These are phyloP conservation scores for Hibiscus tridactylites DNA, from an alignment of 345 rosid genomes.

Conservation along the genomic window DNA sequence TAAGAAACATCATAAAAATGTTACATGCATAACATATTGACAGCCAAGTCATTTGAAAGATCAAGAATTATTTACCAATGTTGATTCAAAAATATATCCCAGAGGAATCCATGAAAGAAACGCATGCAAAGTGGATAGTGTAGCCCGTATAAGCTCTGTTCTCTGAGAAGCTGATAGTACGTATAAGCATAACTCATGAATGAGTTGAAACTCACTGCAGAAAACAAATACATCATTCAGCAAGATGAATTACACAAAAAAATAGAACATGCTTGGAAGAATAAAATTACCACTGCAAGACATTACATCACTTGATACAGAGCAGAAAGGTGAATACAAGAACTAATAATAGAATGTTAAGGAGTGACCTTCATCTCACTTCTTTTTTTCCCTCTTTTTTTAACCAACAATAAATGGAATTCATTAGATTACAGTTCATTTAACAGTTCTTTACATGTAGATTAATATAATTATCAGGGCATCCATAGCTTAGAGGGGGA, in stretches of 20 bases:
- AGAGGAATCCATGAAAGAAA: conserved; percentile 98
- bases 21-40: not conserved
- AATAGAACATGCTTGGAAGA: not conserved
- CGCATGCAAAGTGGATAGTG: conserved; percentile 92
- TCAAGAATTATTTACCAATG: conserved; percentile 46
- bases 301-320: not conserved
- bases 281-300: not conserved
- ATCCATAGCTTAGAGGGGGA: not conserved
- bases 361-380: not conserved
- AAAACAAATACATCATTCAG: conserved; percentile 18
- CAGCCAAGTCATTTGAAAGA: not conserved
- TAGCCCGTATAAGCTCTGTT: conserved; percentile 87
- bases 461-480: not conserved
- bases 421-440: not conserved
- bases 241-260: not conserved
- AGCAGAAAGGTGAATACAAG: not conserved
- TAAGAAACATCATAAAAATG: not conserved
- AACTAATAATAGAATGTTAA: not conserved
- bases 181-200: conserved; percentile 93
- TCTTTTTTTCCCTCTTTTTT: not conserved
- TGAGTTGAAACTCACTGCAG: conserved; percentile 94
- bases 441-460: not conserved
- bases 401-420: too few relatives aligned
- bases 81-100: conserved; percentile 99
- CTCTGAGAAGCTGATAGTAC: conserved; percentile 94